Base-by-base conservation (phyloP, 1,284 basidiomycete genomes). In the Leccinum griseonigrum region DNA sequence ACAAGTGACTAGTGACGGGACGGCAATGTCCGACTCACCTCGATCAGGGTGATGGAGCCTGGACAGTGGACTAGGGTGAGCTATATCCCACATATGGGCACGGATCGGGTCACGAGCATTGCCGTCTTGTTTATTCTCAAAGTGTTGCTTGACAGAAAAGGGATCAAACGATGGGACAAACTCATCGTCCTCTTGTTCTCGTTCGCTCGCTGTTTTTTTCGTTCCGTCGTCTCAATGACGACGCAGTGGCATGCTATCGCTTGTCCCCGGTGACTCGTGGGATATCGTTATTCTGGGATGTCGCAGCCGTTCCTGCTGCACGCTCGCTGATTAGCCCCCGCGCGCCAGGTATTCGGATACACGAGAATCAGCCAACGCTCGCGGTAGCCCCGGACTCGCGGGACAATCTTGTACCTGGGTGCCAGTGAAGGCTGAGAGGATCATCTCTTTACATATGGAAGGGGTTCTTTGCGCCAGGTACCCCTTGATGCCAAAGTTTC, bases 371-470 rank as follows among this genome's bases (percentile, higher is more conserved):
- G 60, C 4, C 52, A 46, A 26, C 14, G 51, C 18, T 5, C 14
- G 34, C 26, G 28, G 31, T 32, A 7, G n/a, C 36, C 46, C 43
- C 14, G 28, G 13, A 22, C 34, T 51, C 56, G 48, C 58, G 65
- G 65, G 63, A 56, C 38, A 34, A 69, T 67, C 65, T 26, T 14
- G 62, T 66, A 16, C 56, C 64, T 57, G 43, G 26, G 55, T 26
- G 22, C 22, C 22, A 22, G 22, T 29, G 32, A 14, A 13, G 28
- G n/a, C 29, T 40, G 28, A 40, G 16, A 36, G 38, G 64, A 56
- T 56, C 31, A 67, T 66, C 60, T 26, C 51, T 29, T 57, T 54
- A 5, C 57, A 64, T 54, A 32, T 28, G 10, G 26, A 11, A 3
- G 51, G 31, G 46, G 26, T 61, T 51, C 18, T 32, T 54, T 46